Evolutionary conservation across 331 rosid species (phyloP).

Genomic region (Acacia pycnantha): DNA sequence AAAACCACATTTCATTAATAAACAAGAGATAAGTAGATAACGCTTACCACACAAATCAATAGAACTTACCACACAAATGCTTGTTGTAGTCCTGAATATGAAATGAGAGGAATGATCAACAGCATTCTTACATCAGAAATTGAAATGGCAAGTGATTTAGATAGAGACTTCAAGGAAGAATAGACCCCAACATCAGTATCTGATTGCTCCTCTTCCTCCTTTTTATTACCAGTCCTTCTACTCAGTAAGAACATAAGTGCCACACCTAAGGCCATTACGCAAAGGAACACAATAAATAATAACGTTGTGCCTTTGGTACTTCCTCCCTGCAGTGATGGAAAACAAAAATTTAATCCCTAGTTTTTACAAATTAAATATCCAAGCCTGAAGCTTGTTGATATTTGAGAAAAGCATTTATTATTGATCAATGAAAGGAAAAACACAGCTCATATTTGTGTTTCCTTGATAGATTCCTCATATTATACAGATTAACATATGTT

Average conservation of each 20-base stretch:
- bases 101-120: constrained; percentile 79
- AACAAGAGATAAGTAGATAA: not conserved
- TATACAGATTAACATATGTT: constrained; percentile 15
- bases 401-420: constrained; percentile 12
- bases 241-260: constrained; percentile 72
- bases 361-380: constrained; percentile 16
- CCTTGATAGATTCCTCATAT: not conserved
- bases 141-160: constrained; percentile 52
- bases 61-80: constrained; percentile 86
- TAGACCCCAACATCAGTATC: constrained; percentile 37
- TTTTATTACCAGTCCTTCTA: constrained; percentile 40
- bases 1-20: constrained; percentile 20
- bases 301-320: constrained; percentile 57
- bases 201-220: constrained; percentile 38
- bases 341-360: constrained; percentile 25
- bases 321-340: constrained; percentile 66
- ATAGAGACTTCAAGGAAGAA: constrained; percentile 49
- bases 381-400: constrained; percentile 11
- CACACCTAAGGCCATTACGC: constrained; percentile 66
- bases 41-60: constrained; percentile 10
- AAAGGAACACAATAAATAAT: constrained; percentile 75
- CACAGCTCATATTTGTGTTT: constrained; percentile 12
- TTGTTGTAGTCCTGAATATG: constrained; percentile 91
- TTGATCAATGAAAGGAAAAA: constrained; percentile 18
- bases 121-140: constrained; percentile 67